Conservation (phyloP, 176 grass and related monocot species). For the Zoysia pacifica region DNA sequence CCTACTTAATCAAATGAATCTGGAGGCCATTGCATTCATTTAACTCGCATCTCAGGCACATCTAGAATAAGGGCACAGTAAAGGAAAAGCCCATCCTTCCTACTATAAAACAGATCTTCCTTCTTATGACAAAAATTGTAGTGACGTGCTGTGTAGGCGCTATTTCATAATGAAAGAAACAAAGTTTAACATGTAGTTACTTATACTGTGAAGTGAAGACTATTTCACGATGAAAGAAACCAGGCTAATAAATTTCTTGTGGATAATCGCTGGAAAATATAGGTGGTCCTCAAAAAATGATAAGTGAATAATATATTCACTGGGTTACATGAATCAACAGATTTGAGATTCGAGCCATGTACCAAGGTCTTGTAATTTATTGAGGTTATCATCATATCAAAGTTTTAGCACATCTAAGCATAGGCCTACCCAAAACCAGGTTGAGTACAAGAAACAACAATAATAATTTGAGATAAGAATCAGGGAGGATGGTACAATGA, state of each 20-base stretch:
- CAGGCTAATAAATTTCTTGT: background rate
- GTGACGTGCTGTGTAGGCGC: too few relatives aligned
- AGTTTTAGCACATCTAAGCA: too few relatives aligned
- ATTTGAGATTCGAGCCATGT: background rate
- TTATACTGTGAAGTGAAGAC: background rate
- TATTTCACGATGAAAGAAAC: background rate
- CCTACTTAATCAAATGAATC: background rate
- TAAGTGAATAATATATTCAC: background rate
- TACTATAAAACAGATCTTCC: background rate
- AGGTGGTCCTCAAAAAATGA: background rate
- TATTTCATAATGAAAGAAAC: too few relatives aligned
- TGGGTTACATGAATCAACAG: background rate
- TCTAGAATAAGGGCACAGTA: background rate
- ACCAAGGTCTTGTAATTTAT: too few relatives aligned
- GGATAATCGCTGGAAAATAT: background rate
- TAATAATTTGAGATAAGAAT: constrained; percentile 35
- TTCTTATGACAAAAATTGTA: constrained; percentile 5
- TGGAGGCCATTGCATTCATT: constrained; percentile 17
- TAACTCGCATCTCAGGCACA: background rate
- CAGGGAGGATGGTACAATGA: background rate
- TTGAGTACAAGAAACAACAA: background rate
- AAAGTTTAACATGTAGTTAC: background rate
- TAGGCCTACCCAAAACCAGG: background rate
- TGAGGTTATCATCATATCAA: too few relatives aligned
- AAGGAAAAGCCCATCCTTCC: background rate